Evolutionary conservation across 179 eudicot genomes (phyloP).

Genomic region (Patellifolia procumbens): DNA sequence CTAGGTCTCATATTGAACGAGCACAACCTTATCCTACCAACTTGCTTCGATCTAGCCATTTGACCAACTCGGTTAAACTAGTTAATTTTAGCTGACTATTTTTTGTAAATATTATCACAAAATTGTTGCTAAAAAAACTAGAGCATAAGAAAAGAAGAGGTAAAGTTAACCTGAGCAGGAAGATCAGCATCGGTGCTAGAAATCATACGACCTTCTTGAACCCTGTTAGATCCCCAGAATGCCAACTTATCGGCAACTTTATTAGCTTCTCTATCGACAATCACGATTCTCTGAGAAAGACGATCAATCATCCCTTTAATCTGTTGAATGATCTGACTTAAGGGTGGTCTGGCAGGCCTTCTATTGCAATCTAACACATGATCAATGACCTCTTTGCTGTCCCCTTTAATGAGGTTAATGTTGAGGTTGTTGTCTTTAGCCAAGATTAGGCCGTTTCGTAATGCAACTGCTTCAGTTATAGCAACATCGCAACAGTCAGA

Average conservation of each 20-base stretch:
- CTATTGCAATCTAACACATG: background rate
- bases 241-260: slow-evolving; percentile 20
- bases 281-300: background rate
- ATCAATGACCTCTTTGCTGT: slow-evolving; percentile 15
- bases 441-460: slow-evolving; percentile 9
- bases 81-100: too few species aligned
- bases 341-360: background rate
- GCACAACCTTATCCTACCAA: too few species aligned
- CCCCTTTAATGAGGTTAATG: slow-evolving; percentile 17
- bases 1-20: too few species aligned
- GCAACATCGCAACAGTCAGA: slow-evolving; percentile 7
- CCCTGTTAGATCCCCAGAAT: background rate
- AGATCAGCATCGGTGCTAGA: background rate
- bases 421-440: background rate
- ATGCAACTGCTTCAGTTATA: slow-evolving; percentile 24
- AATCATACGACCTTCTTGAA: background rate
- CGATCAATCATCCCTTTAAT: background rate
- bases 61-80: too few species aligned
- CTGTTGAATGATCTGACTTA: background rate
- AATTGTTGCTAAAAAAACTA: too few species aligned
- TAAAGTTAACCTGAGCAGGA: slow-evolving; percentile 14
- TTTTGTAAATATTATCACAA: too few species aligned
- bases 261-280: slow-evolving; percentile 11
- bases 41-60: too few species aligned
- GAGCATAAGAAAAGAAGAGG: background rate